Evolutionary conservation across 2,329 filamentous ascomycete genomes (phyloP), one percentile per base, ranked within the genome.

Genomic region (Ambrosiella beaveri): DNA sequence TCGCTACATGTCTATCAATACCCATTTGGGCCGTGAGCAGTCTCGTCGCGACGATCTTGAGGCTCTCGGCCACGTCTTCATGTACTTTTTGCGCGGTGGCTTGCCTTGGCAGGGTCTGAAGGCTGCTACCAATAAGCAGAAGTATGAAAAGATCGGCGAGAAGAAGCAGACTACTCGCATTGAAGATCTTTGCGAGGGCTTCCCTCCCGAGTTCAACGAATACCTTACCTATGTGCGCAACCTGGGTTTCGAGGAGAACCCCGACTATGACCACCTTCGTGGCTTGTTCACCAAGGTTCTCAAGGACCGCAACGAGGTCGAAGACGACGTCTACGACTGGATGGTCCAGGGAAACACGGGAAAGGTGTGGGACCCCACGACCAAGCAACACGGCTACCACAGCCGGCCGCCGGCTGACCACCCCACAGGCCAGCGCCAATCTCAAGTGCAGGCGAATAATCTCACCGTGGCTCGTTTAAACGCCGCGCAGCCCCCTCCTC

Each of bases 1-100:
- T 62, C 82, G 93, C 69, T 98, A 98, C 73, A 97, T 97, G 93
- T 95, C 88, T 74, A 97, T 98, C 80, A 98, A 98, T 74, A 98
- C 93, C 59, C 93, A 98, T 77, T 73, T 97, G 64, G 93, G 93
- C 57, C 84, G 93, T 61, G 93, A 98, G 70, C 93, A 98, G 71
- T 97, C 91, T 59, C 84, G 93, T 68, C 80, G 93, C 71, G 93
- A 98, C 70, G 93, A 98, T 70, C 76, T 98, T 61, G 93, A 98
- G 73, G 93, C 93, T 12, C 74, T 86, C 11, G 83, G 83, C 17
- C 83, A 86, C 66, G 82, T 86, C 45, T 85, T 86, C 69, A 81
- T 86, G 75, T 86, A 86, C 70, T 86, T 86, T 69, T 70, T 86
- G 50, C 76, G 82, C n/a, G 83, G 83, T 52, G 81, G 80, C 7